Evolutionary conservation across 2,329 filamentous ascomycete genomes (phyloP), one percentile per base, ranked within the genome.

Genomic region (Passalora sequoiae): DNA sequence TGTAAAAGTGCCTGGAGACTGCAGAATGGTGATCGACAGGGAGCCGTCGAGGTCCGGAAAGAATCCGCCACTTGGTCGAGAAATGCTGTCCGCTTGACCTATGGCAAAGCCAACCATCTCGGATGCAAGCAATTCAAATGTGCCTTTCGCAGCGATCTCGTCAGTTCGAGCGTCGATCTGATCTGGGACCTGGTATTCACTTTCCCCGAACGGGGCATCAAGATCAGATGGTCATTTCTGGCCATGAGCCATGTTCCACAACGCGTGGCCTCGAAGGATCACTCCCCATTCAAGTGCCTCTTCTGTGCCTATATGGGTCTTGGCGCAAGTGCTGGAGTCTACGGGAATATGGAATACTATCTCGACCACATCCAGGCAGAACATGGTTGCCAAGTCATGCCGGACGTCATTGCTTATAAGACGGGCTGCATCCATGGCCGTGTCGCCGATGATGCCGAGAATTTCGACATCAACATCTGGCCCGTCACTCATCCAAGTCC

Each of bases 401-500:
- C 56, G 6, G 53, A 63, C 12, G 63, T 66, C 36, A 52, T 70
- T 46, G 47, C 63, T 37, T 62, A 67, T 39, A 56, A 64, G 39
- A 66, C 68, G 21, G 60, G 60, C 20, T 69, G 66, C 51, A 60
- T 73, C 20, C 50, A 64, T 17, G 67, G 67, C 19, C 52, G 65
- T 25, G 44, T 66, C 21, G 69, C 69, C 5, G 47, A 48, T 1
- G 54, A 60, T n/a, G 50, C 54, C 9, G 71, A 72, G 52, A 61
- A 67, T 19, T 73, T 72, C 55, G 70, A 73, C 57, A 61, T 74
- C 32, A 72, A 72, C 50, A 61, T 73, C 32, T 60, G 61, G 38
- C 63, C 65, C 3, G 4, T 31, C 7, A 31, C 19, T 19, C 21
- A 15, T 6, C 21, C 13, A 15, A 16, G 28, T 4, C 15, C 24